Base-by-base conservation (phyloP, 2,329 filamentous ascomycete species). In the Fusarium fracticaudum region DNA sequence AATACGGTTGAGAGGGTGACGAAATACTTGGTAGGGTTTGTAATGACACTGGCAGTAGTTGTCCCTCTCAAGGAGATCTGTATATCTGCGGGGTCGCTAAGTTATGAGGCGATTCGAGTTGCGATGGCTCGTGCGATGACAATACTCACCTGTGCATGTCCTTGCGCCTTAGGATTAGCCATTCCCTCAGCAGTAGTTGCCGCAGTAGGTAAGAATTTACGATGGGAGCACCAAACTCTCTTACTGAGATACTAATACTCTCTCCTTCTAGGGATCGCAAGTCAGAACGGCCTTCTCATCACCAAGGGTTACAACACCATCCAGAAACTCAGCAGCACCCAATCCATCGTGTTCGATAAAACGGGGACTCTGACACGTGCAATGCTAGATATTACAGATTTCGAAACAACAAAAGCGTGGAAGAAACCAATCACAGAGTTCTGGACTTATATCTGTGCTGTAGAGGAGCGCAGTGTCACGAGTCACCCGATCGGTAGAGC, bases 191-290 rank as follows among this genome's bases (percentile, higher is more conserved):
- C 51, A 11, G 37, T 41, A 8, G 51, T 55, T 29, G 37, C 37
- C 4, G 37, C 26, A 31, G 51, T 38, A 13, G 35, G 51, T 55
- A 40, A 31, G 51, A 13, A 3, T 0, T 6, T 3, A 8, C 7
- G 5, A 13, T 4, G 5, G 11, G 11, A 26, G 7, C 8, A 6
- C 17, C 17, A 18, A 7, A 18, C 11, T 45, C 0, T 1, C 8
- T 44, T 8, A 8, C 11, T 18, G n/a, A 15, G 13, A 15, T 37
- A 29, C 13, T 40, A 12, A 40, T 4, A 14, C 4, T 8, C 0
- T 1, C 14, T 20, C 13, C 3, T 24, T 6, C 2, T 2, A 55
- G 51, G 35, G 3, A 26, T 41, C 4, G 24, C 51, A 26, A 41
- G 51, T 5, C 51, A 41, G 7, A 40, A 55, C 13, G 51, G 37